Evolutionary conservation across 441 rosid species (phyloP), one percentile per base, ranked within the genome.

Genomic region (Gossypium davidsonii): DNA sequence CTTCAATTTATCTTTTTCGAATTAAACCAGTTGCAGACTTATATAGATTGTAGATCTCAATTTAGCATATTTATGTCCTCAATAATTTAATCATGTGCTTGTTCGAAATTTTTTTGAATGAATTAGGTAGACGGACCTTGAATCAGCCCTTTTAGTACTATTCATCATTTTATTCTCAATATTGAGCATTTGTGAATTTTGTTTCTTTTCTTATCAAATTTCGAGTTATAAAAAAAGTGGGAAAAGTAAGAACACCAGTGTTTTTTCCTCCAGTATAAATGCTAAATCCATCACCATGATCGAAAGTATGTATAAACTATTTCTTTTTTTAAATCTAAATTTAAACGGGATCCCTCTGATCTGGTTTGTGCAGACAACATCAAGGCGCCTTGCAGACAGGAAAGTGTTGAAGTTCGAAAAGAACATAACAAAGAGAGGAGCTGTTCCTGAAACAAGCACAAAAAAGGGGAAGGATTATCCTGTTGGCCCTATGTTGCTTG

Each of bases 401-500:
- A 95, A 91, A 81, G 83, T 90, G 18, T 85, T 84, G 82, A 87
- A 64, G 81, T 90, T 93, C 48, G 94, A 93, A 76, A 93, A 87
- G 89, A 91, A 91, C 89, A 89, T 93, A 8, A 74, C 78, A 1
- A 90, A 85, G 78, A 89, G 97, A 85, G 98, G 95, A 21, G 77
- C 86, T 17, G 94, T 90, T 63, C 90, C 94, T 10, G 98, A 91
- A 76, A 86, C 95, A 62, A 79, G 86, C 71, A 73, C 87, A 52
- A 90, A 89, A 79, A 91, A 93, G 85, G 91, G 89, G 34, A 91
- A 88, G 74, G 97, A 90, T 76, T 92, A 87, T 78, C 91, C 98
- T 1, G 95, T 92, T 23, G 96, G 95, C 28, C 98, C 98, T 3
- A 10, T 91, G 66, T 83, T 95, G 3, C 91, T 91, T 31, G 98